Percentiles rank a stretch among this genome's conserved stretches.
phyloP scores from a whole-genome alignment of 192 early-diverging fungal species.

The Mortierella alpina region DNA sequence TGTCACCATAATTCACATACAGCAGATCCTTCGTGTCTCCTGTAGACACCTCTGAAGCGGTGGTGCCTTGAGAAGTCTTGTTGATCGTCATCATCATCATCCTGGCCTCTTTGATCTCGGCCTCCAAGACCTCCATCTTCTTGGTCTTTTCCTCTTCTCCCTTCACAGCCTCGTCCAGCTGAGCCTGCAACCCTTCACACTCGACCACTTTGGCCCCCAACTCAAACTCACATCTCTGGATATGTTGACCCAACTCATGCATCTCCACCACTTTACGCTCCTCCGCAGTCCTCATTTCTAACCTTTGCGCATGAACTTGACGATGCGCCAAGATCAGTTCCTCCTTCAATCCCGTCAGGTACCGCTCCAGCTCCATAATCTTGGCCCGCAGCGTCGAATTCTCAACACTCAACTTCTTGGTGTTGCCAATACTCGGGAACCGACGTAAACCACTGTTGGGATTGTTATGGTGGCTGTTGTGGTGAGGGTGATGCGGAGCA shows the following conservation, averaged over 20 bases:
- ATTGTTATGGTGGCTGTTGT: conserved; percentile 14
- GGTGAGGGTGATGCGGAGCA: background rate
- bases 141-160: conserved; percentile 4
- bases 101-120: background rate
- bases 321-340: conserved; percentile 34
- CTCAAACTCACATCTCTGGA: conserved; percentile 21
- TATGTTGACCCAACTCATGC: background rate
- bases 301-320: conserved; percentile 17
- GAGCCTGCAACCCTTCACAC: conserved; percentile 1
- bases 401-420: conserved; percentile 27
- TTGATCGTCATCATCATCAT: background rate
- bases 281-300: conserved; percentile 19
- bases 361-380: conserved; percentile 35
- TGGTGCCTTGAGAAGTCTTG: too few species aligned
- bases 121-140: background rate
- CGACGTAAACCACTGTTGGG: conserved; percentile 25
- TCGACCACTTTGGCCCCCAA: conserved; percentile 19
- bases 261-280: conserved; percentile 12
- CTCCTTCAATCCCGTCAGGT: conserved; percentile 41
- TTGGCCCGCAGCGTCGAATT: conserved; percentile 37
- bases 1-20: background rate
- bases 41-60: background rate
- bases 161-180: conserved; percentile 2
- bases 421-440: conserved; percentile 38
- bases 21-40: background rate